These are phyloP conservation scores for Carex arenaria DNA, from an alignment of 202 grass and related monocot species.

Conservation along the genomic window DNA sequence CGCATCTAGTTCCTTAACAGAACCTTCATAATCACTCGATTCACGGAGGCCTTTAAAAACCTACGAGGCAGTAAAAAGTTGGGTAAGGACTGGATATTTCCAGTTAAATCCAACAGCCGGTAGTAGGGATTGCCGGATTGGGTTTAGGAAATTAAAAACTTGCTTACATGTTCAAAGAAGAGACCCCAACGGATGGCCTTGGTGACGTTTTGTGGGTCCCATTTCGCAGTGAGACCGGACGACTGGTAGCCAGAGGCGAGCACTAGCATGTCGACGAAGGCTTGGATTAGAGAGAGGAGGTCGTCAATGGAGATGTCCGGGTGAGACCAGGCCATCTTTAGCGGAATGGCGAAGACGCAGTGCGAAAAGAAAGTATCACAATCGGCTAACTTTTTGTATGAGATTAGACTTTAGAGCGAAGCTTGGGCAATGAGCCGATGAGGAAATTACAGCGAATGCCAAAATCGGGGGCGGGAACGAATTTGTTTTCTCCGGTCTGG, in stretches of 20 bases:
- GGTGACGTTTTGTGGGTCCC: conserved; percentile 44
- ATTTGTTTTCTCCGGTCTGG: too few species aligned
- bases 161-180: conserved; percentile 77
- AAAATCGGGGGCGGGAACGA: too few species aligned
- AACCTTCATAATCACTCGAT: conserved; percentile 41
- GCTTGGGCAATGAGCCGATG: too few species aligned
- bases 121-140: conserved; percentile 18
- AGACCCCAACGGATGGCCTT: conserved; percentile 52
- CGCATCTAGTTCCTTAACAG: conserved; percentile 50
- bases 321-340: conserved; percentile 54
- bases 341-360: background rate
- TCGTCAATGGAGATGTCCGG: conserved; percentile 39
- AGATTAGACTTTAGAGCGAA: too few species aligned
- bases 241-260: conserved; percentile 63
- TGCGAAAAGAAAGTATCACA: background rate
- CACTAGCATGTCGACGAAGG: conserved; percentile 72
- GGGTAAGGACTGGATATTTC: background rate
- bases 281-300: conserved; percentile 42
- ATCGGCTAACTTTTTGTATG: too few species aligned
- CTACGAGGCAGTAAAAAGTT: conserved; percentile 21
- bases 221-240: conserved; percentile 37
- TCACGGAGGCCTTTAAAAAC: conserved; percentile 49
- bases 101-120: background rate
- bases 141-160: background rate
- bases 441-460: too few species aligned